Percentiles rank a stretch among this genome's conserved stretches.
Conservation (phyloP, 2,329 filamentous ascomycete genomes). For the Cladosporium sp. region DNA sequence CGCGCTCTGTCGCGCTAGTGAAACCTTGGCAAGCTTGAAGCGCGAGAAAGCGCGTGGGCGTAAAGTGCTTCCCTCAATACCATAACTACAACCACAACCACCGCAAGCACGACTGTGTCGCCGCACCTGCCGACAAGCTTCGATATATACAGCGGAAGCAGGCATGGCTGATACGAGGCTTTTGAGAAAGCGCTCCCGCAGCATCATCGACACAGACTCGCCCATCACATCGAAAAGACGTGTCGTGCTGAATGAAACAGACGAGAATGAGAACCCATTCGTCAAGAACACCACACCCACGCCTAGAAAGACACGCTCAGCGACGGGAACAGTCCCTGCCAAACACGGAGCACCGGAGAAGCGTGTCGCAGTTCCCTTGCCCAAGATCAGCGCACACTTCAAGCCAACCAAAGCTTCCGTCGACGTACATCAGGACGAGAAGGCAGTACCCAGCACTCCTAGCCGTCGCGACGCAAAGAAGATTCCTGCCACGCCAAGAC, state of each 20-base stretch:
- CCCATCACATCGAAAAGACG: slow-evolving; percentile 33
- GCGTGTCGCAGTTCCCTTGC: slow-evolving; percentile 41
- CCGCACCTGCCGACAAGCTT: neutral
- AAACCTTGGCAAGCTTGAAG: neutral
- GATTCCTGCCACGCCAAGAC: slow-evolving; percentile 73
- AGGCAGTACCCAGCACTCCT: slow-evolving; percentile 62
- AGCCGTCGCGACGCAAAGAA: slow-evolving; percentile 69
- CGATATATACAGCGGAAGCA: neutral
- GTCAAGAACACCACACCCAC: slow-evolving; percentile 35
- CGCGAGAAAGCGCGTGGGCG: neutral
- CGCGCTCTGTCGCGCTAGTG: neutral
- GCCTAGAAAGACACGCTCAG: slow-evolving; percentile 32
- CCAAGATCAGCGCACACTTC: slow-evolving; percentile 45
- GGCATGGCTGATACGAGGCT: slow-evolving; percentile 18
- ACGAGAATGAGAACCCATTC: slow-evolving; percentile 65
- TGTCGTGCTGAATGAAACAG: slow-evolving; percentile 47
- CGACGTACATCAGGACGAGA: slow-evolving; percentile 36
- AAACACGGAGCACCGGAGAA: slow-evolving; percentile 45
- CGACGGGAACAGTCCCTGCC: slow-evolving; percentile 36
- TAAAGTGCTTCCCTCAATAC: neutral
- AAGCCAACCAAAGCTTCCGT: slow-evolving; percentile 37
- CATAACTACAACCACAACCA: neutral
- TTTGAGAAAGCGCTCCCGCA: slow-evolving; percentile 47
- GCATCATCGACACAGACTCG: slow-evolving; percentile 28
- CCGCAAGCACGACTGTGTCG: no score